A percentile compares a stretch with the other conserved stretches of the same genome.
Conservation (phyloP, 371 early-diverging fungal species). For the Mucor indicus region DNA sequence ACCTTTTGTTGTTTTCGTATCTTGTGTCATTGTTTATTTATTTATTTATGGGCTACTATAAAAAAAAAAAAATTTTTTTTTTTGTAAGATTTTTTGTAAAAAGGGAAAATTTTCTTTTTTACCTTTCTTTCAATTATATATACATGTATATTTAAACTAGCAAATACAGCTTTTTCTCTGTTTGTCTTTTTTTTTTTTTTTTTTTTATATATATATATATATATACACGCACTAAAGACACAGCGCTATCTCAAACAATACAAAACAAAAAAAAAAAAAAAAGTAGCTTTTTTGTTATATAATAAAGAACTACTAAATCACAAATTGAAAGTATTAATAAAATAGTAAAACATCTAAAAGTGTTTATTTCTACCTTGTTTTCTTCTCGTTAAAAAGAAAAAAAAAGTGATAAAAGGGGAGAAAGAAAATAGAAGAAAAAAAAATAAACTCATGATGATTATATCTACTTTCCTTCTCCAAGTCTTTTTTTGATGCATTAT, state of each 20-base stretch:
- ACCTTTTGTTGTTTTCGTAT: constrained; percentile 13
- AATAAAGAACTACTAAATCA: neutral
- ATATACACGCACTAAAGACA: too few species aligned
- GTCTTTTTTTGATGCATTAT: too few species aligned
- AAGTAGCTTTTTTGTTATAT: neutral
- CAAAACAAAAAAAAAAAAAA: neutral
- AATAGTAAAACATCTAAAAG: neutral
- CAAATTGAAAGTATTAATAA: neutral
- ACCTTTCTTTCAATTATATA: too few species aligned
- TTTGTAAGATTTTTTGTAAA: neutral
- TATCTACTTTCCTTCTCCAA: too few species aligned
- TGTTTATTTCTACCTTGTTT: neutral
- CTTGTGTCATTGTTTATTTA: too few species aligned
- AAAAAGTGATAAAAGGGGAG: neutral
- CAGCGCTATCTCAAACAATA: neutral
- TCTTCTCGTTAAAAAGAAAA: neutral
- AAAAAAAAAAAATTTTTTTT: constrained; percentile 3
- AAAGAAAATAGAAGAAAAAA: neutral
- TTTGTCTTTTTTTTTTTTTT: too few species aligned
- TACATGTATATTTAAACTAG: too few species aligned
- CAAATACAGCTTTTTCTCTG: too few species aligned
- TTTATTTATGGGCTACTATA: neutral
- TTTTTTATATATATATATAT: too few species aligned
- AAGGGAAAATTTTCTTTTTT: too few species aligned
- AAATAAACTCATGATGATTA: too few species aligned